A percentile compares a stretch with the other conserved stretches of the same genome.
These are phyloP conservation scores for Ceratobasidium sp. DNA, from an alignment of 1,284 basidiomycete genomes.

Conservation along the genomic window DNA sequence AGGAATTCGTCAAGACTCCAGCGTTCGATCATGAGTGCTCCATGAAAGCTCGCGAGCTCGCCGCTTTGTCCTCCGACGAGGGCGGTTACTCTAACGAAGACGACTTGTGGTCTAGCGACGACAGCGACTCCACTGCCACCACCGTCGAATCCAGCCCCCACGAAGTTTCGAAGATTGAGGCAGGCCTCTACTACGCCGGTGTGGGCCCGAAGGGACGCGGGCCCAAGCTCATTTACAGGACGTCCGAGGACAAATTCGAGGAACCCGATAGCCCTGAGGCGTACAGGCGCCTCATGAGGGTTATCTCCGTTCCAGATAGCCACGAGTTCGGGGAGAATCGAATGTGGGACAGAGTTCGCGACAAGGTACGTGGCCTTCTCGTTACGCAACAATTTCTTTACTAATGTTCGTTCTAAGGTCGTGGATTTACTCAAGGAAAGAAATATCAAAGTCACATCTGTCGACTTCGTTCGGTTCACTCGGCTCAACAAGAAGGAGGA, in stretches of 20 bases:
- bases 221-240: conserved; percentile 60
- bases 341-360: conserved; percentile 56
- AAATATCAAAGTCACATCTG: too few relatives aligned
- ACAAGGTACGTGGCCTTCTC: conserved; percentile 57
- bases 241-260: conserved; percentile 56
- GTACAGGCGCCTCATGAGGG: conserved; percentile 56
- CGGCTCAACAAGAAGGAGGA: conserved; percentile 35
- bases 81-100: too few relatives aligned
- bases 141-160: conserved; percentile 44
- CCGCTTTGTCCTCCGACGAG: too few relatives aligned
- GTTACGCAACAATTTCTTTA: too few relatives aligned
- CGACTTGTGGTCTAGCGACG: too few relatives aligned
- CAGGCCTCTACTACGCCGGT: conserved; percentile 56
- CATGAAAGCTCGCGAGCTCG: too few relatives aligned
- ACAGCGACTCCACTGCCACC: neutral
- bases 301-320: conserved; percentile 55
- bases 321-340: conserved; percentile 58
- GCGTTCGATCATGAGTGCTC: too few relatives aligned
- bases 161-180: conserved; percentile 56
- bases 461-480: too few relatives aligned
- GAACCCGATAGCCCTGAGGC: conserved; percentile 56
- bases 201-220: conserved; percentile 54
- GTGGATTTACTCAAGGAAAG: too few relatives aligned
- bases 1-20: too few relatives aligned
- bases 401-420: too few relatives aligned